A percentile compares a stretch with the other conserved stretches of the same genome.
Evolutionary conservation across 164 flowering plant species (phyloP).

Genomic region (Vitis rotundifolia): DNA sequence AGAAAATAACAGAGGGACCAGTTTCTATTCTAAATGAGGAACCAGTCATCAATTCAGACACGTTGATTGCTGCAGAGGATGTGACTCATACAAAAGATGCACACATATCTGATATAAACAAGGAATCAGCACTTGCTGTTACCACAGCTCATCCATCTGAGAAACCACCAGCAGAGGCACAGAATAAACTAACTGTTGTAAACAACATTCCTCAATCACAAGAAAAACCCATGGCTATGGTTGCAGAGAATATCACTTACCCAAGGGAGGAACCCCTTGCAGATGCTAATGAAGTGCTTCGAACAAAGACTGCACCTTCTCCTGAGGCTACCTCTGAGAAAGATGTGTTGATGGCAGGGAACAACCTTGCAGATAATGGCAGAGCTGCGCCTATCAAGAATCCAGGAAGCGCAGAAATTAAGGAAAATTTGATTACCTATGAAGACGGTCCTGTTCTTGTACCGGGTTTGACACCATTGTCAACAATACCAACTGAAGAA

Average conservation of each 20-base stretch:
- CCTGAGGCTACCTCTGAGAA: conserved; percentile 1
- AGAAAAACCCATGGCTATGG: conserved; percentile 15
- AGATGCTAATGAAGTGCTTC: background rate
- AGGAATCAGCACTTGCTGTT: conserved; percentile 8
- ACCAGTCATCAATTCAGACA: conserved; percentile 1
- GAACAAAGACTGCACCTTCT: too few relatives aligned
- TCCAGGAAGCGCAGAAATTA: background rate
- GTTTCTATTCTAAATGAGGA: conserved; percentile 5
- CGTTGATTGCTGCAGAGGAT: conserved; percentile 19
- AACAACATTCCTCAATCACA: conserved; percentile 3
- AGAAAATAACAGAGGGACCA: conserved; percentile 46
- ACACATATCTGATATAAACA: background rate
- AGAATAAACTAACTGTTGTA: background rate
- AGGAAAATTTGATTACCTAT: conserved; percentile 10
- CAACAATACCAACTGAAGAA: conserved; percentile 19
- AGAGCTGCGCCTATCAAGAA: conserved; percentile 10
- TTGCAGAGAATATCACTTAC: conserved; percentile 29
- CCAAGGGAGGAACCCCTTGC: conserved; percentile 1
- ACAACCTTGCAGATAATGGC: conserved; percentile 15
- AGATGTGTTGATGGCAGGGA: conserved; percentile 1
- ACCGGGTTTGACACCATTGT: conserved; percentile 47
- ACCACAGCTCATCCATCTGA: background rate
- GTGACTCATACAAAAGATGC: conserved; percentile 10
- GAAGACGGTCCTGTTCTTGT: conserved; percentile 45
- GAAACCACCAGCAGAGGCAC: background rate